These are phyloP conservation scores for Dactylonectria estremocensis DNA, from an alignment of 2,329 filamentous ascomycete species.

Conservation along the genomic window DNA sequence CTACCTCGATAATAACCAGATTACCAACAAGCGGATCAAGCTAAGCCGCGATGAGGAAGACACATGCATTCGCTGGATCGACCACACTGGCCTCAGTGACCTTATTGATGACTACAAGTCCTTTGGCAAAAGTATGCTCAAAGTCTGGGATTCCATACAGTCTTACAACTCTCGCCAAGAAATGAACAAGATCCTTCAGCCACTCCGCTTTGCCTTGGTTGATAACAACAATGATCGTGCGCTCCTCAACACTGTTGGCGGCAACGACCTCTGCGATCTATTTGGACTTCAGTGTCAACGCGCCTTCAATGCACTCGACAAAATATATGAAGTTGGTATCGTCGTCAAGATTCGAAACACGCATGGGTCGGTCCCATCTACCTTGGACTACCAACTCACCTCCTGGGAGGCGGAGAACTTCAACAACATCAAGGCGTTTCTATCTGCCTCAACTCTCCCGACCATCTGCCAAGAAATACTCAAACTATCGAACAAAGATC, in stretches of 20 bases:
- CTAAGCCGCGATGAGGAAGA: constrained; percentile 36
- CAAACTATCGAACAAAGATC: constrained; percentile 10
- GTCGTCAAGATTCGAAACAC: constrained; percentile 48
- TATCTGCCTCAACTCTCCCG: constrained; percentile 47
- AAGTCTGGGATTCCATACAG: constrained; percentile 40
- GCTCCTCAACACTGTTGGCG: constrained; percentile 29
- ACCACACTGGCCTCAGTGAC: constrained; percentile 39
- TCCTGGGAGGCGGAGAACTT: constrained; percentile 34
- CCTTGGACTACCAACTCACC: constrained; percentile 42
- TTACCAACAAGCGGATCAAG: constrained; percentile 49
- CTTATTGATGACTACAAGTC: constrained; percentile 44
- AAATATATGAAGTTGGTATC: constrained; percentile 47
- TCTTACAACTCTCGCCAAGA: constrained; percentile 36
- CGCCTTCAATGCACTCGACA: constrained; percentile 41
- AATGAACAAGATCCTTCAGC: constrained; percentile 46
- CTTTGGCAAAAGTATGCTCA: constrained; percentile 42
- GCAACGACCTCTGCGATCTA: constrained; percentile 40
- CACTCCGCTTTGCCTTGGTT: constrained; percentile 41
- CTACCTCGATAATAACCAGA: constrained; percentile 40
- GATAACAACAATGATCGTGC: constrained; percentile 41
- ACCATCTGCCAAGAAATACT: constrained; percentile 47
- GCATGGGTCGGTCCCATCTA: constrained; percentile 43
- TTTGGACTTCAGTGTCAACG: constrained; percentile 41
- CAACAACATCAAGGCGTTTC: constrained; percentile 43
- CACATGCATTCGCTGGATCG: constrained; percentile 46